Percentiles rank a stretch among this genome's conserved stretches.
phyloP scores from a whole-genome alignment of 192 early-diverging fungal species.

The Coemansia sp. region DNA sequence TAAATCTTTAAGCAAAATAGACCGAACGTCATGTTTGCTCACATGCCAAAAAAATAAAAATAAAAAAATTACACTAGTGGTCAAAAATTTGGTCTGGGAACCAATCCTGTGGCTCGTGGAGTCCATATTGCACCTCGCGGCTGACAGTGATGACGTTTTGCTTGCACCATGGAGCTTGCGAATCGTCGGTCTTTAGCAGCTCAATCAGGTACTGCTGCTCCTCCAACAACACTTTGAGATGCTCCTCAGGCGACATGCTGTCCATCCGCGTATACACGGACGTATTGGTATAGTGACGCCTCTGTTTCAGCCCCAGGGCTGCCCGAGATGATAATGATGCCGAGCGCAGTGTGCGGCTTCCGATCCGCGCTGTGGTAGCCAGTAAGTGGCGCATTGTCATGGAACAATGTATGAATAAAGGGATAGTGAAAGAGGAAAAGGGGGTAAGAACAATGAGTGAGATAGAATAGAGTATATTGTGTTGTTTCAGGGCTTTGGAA shows the following conservation, averaged over 20 bases:
- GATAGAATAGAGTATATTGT: not conserved
- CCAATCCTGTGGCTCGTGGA: conserved; percentile 31
- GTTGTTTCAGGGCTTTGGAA: not conserved
- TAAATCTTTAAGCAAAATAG: not conserved
- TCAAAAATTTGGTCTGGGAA: conserved; percentile 30
- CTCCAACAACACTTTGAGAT: conserved; percentile 30
- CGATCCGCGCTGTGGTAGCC: conserved; percentile 5
- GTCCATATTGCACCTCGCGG: conserved; percentile 39
- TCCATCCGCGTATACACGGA: conserved; percentile 48
- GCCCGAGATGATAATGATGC: not conserved
- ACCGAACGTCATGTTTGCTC: conserved; percentile 1
- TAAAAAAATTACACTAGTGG: conserved; percentile 16
- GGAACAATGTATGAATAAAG: not conserved
- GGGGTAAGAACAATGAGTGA: not conserved
- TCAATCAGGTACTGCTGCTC: conserved; percentile 50
- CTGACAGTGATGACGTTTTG: conserved; percentile 32
- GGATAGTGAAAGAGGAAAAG: not conserved
- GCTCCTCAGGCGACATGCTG: conserved; percentile 36
- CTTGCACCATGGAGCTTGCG: conserved; percentile 45
- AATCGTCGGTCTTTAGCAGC: conserved; percentile 49
- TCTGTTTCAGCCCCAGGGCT: not conserved
- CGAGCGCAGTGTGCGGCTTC: not conserved
- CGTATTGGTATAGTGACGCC: conserved; percentile 48
- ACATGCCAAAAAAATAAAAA: conserved; percentile 11
- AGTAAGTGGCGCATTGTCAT: conserved; percentile 10